These are phyloP conservation scores for Lizonia empirigonia DNA, from an alignment of 2,329 filamentous ascomycete species.

Conservation along the genomic window DNA sequence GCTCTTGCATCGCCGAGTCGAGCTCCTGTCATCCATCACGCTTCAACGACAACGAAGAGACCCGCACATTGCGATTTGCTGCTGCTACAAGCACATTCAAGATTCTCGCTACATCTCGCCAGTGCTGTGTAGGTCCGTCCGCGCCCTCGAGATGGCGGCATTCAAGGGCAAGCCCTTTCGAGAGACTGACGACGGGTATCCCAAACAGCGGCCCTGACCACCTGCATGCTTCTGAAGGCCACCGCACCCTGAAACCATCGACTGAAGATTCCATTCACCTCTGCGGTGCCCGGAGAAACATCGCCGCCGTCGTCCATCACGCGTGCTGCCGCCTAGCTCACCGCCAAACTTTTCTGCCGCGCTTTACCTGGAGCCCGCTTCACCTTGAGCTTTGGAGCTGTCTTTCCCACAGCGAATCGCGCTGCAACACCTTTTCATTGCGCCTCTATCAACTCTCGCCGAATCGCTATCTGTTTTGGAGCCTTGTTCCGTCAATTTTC, in stretches of 20 bases:
- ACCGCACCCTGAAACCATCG: slow-evolving; percentile 14
- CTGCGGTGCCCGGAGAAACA: slow-evolving; percentile 17
- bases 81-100: slow-evolving; percentile 13
- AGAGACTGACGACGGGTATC: slow-evolving; percentile 38
- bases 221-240: slow-evolving; percentile 19
- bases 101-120: slow-evolving; percentile 26
- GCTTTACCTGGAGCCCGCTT: too few relatives aligned
- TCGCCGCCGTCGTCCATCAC: slow-evolving; percentile 10
- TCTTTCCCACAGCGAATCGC: slow-evolving; percentile 1
- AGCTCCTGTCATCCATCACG: slow-evolving; percentile 19
- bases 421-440: not conserved
- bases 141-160: slow-evolving; percentile 38
- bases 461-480: not conserved
- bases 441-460: not conserved
- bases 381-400: too few relatives aligned
- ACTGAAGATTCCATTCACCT: not conserved
- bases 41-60: slow-evolving; percentile 5
- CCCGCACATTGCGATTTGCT: slow-evolving; percentile 5
- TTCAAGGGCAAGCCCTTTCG: slow-evolving; percentile 38
- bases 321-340: slow-evolving; percentile 22
- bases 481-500: not conserved
- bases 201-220: slow-evolving; percentile 27
- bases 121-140: slow-evolving; percentile 40
- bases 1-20: slow-evolving; percentile 7
- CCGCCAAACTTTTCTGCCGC: slow-evolving; percentile 35